Evolutionary conservation across 257 asterid genomes (phyloP).

Genomic region (Mitragyna speciosa): DNA sequence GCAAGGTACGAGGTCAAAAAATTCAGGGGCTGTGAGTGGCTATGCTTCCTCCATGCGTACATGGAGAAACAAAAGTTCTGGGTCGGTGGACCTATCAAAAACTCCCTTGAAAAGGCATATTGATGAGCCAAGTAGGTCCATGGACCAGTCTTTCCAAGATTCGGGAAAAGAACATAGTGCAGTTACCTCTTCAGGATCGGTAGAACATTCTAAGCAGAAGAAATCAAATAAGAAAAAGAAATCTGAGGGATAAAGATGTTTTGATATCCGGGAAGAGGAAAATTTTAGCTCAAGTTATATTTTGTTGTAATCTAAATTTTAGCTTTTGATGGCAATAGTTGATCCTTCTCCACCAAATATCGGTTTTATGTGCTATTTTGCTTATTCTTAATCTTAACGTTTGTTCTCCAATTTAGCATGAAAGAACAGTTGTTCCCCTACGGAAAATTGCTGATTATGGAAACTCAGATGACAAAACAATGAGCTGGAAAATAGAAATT

Average conservation of each 20-base stretch:
- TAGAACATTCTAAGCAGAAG: slow-evolving; percentile 43
- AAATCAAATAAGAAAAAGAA: slow-evolving; percentile 52
- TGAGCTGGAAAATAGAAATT: not conserved
- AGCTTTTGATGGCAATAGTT: not conserved
- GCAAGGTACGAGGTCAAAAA: no score
- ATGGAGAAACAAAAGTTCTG: slow-evolving; percentile 45
- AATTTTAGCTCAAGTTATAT: not conserved
- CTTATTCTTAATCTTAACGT: not conserved
- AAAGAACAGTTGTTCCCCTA: not conserved
- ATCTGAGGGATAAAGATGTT: slow-evolving; percentile 22
- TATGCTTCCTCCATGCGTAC: slow-evolving; percentile 32
- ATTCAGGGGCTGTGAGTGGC: slow-evolving; percentile 35
- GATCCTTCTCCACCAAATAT: not conserved
- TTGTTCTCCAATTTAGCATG: not conserved
- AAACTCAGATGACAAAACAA: not conserved
- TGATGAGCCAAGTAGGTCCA: slow-evolving; percentile 25
- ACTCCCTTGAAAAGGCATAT: slow-evolving; percentile 43
- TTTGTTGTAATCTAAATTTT: not conserved
- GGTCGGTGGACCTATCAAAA: slow-evolving; percentile 33
- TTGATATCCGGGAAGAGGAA: not conserved
- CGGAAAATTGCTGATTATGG: not conserved
- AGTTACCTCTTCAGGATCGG: slow-evolving; percentile 47
- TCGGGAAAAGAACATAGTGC: slow-evolving; percentile 51
- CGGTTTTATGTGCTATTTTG: no score
- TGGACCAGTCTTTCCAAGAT: slow-evolving; percentile 39